phyloP scores from a whole-genome alignment of 192 early-diverging fungal genomes.

The Powellomyces hirtus region DNA sequence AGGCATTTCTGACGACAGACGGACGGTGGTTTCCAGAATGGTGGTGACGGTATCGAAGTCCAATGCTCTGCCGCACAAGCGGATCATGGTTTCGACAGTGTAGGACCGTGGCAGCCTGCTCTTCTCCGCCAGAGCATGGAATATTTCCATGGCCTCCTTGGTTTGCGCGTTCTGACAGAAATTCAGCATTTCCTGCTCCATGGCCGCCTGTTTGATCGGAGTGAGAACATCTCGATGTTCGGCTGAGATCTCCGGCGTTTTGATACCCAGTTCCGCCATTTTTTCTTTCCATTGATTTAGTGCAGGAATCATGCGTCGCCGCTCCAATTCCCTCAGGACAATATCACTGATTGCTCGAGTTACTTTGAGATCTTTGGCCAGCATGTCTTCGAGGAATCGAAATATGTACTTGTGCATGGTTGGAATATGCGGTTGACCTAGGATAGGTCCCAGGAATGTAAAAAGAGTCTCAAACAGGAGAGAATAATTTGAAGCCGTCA shows the following conservation, averaged over 20 bases:
- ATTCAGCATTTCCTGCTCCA: background rate
- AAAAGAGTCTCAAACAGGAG: background rate
- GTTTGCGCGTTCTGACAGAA: background rate
- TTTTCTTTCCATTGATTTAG: background rate
- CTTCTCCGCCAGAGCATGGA: background rate
- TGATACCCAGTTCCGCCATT: background rate
- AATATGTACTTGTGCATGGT: background rate
- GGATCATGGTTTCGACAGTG: background rate
- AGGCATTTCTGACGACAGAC: background rate
- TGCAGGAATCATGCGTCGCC: background rate
- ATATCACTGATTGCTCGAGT: background rate
- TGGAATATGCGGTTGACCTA: background rate
- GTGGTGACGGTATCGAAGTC: background rate
- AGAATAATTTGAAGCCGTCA: background rate
- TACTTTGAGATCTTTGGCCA: background rate
- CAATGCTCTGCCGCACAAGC: background rate
- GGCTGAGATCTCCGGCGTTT: background rate
- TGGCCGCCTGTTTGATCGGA: background rate
- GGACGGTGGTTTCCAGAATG: background rate
- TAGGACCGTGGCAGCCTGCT: background rate
- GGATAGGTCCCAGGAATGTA: background rate
- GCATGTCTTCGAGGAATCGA: background rate
- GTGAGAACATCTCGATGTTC: background rate
- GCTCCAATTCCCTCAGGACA: background rate
- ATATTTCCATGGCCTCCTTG: background rate